These are phyloP conservation scores for Fusarium sp. DNA, from an alignment of 2,329 filamentous ascomycete genomes.

Conservation along the genomic window DNA sequence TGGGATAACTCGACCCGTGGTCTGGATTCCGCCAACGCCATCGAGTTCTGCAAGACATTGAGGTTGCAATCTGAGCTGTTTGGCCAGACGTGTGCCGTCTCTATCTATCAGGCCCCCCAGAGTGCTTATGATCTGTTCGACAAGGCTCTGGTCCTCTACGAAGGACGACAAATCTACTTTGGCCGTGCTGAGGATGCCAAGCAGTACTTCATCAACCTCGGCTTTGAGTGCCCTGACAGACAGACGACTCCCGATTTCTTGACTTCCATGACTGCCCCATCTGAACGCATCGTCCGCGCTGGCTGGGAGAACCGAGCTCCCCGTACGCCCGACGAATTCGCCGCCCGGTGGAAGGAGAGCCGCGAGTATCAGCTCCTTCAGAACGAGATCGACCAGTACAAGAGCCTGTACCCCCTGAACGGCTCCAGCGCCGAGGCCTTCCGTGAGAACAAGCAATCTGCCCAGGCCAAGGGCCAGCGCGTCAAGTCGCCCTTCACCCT, in stretches of 20 bases:
- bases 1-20: conserved; percentile 54
- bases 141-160: conserved; percentile 77
- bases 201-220: conserved; percentile 73
- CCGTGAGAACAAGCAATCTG: conserved; percentile 45
- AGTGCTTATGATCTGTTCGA: conserved; percentile 75
- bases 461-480: conserved; percentile 56
- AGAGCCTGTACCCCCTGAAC: conserved; percentile 45
- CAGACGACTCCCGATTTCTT: conserved; percentile 78
- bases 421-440: conserved; percentile 46
- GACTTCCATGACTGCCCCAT: conserved; percentile 66
- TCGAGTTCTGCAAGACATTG: conserved; percentile 49
- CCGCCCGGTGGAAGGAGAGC: conserved; percentile 53
- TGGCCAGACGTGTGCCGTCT: conserved; percentile 46
- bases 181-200: conserved; percentile 71
- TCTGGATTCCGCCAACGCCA: conserved; percentile 50
- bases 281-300: conserved; percentile 53
- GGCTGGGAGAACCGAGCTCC: conserved; percentile 55
- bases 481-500: conserved; percentile 65
- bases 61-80: conserved; percentile 48
- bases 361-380: conserved; percentile 31
- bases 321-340: conserved; percentile 58
- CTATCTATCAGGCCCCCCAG: conserved; percentile 75
- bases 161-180: conserved; percentile 78
- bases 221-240: conserved; percentile 74
- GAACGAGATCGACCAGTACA: conserved; percentile 53